Evolutionary conservation across 2,329 filamentous ascomycete species (phyloP), one percentile per base, ranked within the genome.

Genomic region (Fusarium brevicatenulatum): DNA sequence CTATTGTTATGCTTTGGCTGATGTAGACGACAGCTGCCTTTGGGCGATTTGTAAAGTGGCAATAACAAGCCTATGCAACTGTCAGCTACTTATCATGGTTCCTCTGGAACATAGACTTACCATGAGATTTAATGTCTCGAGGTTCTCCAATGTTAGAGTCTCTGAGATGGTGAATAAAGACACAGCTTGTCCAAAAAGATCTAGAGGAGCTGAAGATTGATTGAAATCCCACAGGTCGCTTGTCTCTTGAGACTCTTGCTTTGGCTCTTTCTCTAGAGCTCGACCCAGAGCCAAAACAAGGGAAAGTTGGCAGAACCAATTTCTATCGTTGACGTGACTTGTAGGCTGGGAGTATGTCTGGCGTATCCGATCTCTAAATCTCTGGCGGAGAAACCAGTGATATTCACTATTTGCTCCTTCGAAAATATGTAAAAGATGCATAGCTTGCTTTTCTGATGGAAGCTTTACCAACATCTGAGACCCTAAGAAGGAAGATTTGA

Each of bases 251-350:
- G 2, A 18, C 13, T 54, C 25, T 18, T 37, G 34, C 6, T 46
- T 32, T 47, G 8, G 18, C 6, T 28, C 1, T 10, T 28, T 21
- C 2, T 28, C 36, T 5, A 54, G n/a, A 39, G 34, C 11, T 18
- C 40, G 34, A 1, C 40, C 53, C 7, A 63, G 9, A 9, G 59
- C 53, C 11, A 63, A 21, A 16, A 40, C 53, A 4, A 39, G 21
- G 4, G 42, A 63, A 4, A 63, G 4, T 34, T 15, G n/a, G 11
- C 53, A 63, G 19, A 63, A 63, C 59, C 59, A 59, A 32, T 63
- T 59, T n/a, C 34, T 59, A 5, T 59, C 53, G 18, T 18, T 4
- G 19, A 7, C 18, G 7, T 63, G 42, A 13, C 54, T 37, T 11
- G 28, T 28, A 13, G 60, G 42, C 16, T 59, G 19, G 25, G 54